A percentile compares a stretch with the other conserved stretches of the same genome.
Conservation (phyloP, 2,329 filamentous ascomycete species). For the Ophiosphaerella herpotricha region DNA sequence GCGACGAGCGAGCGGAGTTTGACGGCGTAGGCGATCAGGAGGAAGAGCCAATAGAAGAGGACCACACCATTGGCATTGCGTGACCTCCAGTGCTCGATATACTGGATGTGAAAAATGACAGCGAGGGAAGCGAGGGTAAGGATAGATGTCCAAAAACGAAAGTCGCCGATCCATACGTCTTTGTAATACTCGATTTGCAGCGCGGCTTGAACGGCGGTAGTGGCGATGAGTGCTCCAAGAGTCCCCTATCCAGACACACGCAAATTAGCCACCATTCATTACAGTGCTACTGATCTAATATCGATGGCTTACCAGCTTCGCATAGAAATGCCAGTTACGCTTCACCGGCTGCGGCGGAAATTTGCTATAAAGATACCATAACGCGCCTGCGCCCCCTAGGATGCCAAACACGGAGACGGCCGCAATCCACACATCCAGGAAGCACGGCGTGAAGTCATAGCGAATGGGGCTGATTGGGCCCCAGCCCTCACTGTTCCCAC, state of each 20-base stretch:
- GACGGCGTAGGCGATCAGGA: slow-evolving; percentile 75
- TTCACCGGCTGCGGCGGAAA: slow-evolving; percentile 68
- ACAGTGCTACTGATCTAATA: background rate
- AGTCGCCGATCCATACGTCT: slow-evolving; percentile 75
- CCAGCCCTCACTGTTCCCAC: slow-evolving; percentile 91
- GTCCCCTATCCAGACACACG: slow-evolving; percentile 54
- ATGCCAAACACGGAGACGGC: slow-evolving; percentile 79
- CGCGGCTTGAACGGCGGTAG: slow-evolving; percentile 72
- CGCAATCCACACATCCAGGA: slow-evolving; percentile 88
- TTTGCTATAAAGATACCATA: slow-evolving; percentile 78
- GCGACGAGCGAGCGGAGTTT: slow-evolving; percentile 86
- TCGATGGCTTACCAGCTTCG: slow-evolving; percentile 71
- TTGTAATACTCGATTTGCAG: slow-evolving; percentile 75
- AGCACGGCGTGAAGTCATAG: slow-evolving; percentile 97
- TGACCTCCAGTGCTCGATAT: slow-evolving; percentile 81
- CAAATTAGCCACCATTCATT: slow-evolving; percentile 8
- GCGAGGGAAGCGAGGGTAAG: slow-evolving; percentile 72
- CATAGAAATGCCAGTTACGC: slow-evolving; percentile 92
- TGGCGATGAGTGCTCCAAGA: slow-evolving; percentile 69
- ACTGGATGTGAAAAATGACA: slow-evolving; percentile 80
- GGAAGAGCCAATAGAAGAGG: slow-evolving; percentile 89
- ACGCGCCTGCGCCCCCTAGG: slow-evolving; percentile 73
- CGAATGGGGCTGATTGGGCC: slow-evolving; percentile 84
- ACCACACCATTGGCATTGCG: slow-evolving; percentile 86
- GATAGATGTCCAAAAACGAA: slow-evolving; percentile 82